A percentile compares a stretch with the other conserved stretches of the same genome.
These are phyloP conservation scores for Talaromyces stipitatus DNA, from an alignment of 495 filamentous ascomycete species.

Conservation along the genomic window DNA sequence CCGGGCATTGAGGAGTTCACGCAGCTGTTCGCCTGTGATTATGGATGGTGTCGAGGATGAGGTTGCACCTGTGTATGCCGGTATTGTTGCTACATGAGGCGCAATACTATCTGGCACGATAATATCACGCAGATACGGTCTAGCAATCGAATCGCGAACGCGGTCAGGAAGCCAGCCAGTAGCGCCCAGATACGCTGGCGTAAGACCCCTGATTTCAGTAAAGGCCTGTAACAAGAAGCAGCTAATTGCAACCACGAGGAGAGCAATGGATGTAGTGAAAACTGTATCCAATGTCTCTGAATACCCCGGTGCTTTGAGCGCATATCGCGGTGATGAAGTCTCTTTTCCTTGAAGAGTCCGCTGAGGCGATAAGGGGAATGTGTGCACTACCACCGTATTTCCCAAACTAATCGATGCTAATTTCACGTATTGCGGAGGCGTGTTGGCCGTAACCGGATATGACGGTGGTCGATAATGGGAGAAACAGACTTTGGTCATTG, in stretches of 20 bases:
- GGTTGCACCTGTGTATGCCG: neutral
- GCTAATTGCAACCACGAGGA: conserved; percentile 47
- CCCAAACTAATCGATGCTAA: conserved; percentile 80
- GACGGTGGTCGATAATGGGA: conserved; percentile 59
- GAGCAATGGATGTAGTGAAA: conserved; percentile 35
- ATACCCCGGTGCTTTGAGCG: conserved; percentile 50
- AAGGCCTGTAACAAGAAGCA: conserved; percentile 57
- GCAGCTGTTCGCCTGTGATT: conserved; percentile 1
- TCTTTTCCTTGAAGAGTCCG: conserved; percentile 1
- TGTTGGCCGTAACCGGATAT: conserved; percentile 33
- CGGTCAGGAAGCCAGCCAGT: conserved; percentile 33
- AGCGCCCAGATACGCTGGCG: conserved; percentile 49
- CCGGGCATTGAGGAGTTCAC: conserved; percentile 10
- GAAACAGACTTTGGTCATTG: conserved; percentile 80
- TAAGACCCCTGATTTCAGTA: conserved; percentile 57
- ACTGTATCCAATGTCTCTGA: conserved; percentile 40
- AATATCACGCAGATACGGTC: conserved; percentile 21
- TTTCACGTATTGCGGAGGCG: conserved; percentile 57
- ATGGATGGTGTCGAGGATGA: neutral
- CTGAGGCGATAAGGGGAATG: conserved; percentile 58
- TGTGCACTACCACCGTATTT: conserved; percentile 80
- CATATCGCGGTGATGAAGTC: conserved; percentile 53
- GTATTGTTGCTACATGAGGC: conserved; percentile 4
- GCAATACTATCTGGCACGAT: neutral
- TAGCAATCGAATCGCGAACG: conserved; percentile 23